A percentile compares a stretch with the other conserved stretches of the same genome.
Evolutionary conservation across 2,329 filamentous ascomycete genomes (phyloP).

Genomic region (Arthrocladium fulminans): DNA sequence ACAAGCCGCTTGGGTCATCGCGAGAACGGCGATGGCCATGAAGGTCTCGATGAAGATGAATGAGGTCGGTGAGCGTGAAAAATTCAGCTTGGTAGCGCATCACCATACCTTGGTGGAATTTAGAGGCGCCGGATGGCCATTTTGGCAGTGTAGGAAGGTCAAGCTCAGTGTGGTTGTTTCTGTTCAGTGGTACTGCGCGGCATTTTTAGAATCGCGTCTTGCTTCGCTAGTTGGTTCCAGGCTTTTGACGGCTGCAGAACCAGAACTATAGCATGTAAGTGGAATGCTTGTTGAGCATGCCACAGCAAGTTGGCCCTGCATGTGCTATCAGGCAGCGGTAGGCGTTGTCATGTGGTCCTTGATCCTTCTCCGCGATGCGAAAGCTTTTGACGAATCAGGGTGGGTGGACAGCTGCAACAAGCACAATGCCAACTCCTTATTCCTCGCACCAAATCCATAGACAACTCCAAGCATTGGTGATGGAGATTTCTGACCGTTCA

Average conservation of each 20-base stretch:
- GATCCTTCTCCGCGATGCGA: background rate
- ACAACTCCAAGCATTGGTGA: background rate
- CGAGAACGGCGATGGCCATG: conserved; percentile 11
- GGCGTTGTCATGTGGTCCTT: too few species aligned
- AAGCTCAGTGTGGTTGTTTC: too few species aligned
- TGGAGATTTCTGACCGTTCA: background rate
- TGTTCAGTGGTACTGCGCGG: background rate
- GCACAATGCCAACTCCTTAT: background rate
- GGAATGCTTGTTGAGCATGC: too few species aligned
- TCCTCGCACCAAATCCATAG: background rate
- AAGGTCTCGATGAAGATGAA: conserved; percentile 15
- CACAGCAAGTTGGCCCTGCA: too few species aligned
- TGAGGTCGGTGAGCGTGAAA: background rate
- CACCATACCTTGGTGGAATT: background rate
- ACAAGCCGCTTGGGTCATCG: conserved; percentile 15
- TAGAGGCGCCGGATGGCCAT: background rate
- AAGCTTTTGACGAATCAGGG: background rate
- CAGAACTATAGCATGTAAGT: too few species aligned
- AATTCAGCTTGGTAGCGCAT: background rate
- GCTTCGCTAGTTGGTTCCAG: too few species aligned
- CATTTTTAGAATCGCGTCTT: background rate
- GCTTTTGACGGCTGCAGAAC: too few species aligned
- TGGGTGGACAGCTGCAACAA: background rate
- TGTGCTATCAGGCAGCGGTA: too few species aligned
- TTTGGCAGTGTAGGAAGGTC: too few species aligned